A percentile compares a stretch with the other conserved stretches of the same genome.
Conservation (phyloP, 2,329 filamentous ascomycete species). For the Myriosclerotinia duriaeana region DNA sequence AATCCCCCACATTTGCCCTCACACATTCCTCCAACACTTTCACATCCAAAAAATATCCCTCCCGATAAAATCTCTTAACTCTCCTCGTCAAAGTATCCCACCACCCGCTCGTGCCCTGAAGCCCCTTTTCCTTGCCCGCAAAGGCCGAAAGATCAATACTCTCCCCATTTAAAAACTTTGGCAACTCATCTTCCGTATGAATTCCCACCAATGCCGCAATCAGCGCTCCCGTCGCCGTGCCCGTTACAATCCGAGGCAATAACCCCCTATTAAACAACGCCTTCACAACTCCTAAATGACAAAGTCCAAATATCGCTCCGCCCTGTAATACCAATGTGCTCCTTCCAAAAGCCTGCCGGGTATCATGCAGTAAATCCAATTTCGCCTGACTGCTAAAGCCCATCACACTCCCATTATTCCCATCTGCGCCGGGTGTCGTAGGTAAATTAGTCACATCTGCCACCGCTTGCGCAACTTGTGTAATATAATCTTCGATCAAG, state of each 20-base stretch:
- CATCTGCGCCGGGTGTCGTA: conserved; percentile 49
- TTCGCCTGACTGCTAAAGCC: conserved; percentile 55
- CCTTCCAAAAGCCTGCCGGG: conserved; percentile 82
- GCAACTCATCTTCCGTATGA: conserved; percentile 81
- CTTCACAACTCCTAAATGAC: conserved; percentile 87
- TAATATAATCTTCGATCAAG: conserved; percentile 87
- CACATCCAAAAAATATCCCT: conserved; percentile 83
- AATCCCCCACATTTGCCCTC: conserved; percentile 77
- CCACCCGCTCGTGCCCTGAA: conserved; percentile 36
- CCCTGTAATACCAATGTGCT: conserved; percentile 85
- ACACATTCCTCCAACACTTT: conserved; percentile 81
- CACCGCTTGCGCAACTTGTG: conserved; percentile 77
- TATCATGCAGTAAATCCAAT: conserved; percentile 82
- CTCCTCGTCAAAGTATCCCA: conserved; percentile 65
- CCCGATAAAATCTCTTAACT: conserved; percentile 64
- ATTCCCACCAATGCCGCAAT: conserved; percentile 86
- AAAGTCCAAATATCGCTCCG: conserved; percentile 87
- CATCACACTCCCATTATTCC: conserved; percentile 42
- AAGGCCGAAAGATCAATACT: conserved; percentile 84
- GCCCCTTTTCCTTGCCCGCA: conserved; percentile 44
- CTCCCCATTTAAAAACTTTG: conserved; percentile 72
- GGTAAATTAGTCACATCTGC: conserved; percentile 71
- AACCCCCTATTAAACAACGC: conserved; percentile 78
- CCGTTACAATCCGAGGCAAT: conserved; percentile 85
- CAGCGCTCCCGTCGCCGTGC: conserved; percentile 84